Percentiles rank a stretch among this genome's conserved stretches.
phyloP scores from a whole-genome alignment of 148 eudicot genomes.

The Heliosperma pusillum region DNA sequence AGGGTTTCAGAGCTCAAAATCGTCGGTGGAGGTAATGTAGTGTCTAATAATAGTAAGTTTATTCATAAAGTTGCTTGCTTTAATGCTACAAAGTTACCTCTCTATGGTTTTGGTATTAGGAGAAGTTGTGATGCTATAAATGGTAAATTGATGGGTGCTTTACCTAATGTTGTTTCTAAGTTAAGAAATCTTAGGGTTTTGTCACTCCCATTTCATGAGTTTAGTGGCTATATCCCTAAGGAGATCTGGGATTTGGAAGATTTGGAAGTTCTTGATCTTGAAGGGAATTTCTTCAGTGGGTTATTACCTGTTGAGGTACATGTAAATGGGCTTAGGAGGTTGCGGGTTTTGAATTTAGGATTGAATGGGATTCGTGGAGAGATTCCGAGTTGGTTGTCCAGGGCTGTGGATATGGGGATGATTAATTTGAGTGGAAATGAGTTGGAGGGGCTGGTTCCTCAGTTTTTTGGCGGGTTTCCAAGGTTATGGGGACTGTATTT shows the following conservation, averaged over 20 bases:
- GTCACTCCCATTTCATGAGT: constrained; percentile 53
- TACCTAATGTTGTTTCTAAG: constrained; percentile 35
- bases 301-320: constrained; percentile 32
- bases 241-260: constrained; percentile 51
- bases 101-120: constrained; percentile 52
- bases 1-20: constrained; percentile 48
- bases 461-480: constrained; percentile 21
- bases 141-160: constrained; percentile 41
- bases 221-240: constrained; percentile 47
- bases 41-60: not conserved
- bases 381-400: constrained; percentile 35
- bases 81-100: constrained; percentile 30
- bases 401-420: constrained; percentile 29
- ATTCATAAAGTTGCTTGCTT: constrained; percentile 32
- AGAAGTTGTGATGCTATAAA: constrained; percentile 34
- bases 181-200: constrained; percentile 58
- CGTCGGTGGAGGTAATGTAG: constrained; percentile 24
- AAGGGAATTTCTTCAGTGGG: constrained; percentile 56
- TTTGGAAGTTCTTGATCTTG: constrained; percentile 69
- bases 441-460: constrained; percentile 38
- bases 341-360: constrained; percentile 52
- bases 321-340: constrained; percentile 34
- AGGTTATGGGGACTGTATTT: constrained; percentile 44
- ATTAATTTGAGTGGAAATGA: constrained; percentile 47
- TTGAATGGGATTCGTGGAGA: constrained; percentile 35